Conservation (phyloP, 2,329 filamentous ascomycete genomes). For the Cladophialophora immunda region DNA sequence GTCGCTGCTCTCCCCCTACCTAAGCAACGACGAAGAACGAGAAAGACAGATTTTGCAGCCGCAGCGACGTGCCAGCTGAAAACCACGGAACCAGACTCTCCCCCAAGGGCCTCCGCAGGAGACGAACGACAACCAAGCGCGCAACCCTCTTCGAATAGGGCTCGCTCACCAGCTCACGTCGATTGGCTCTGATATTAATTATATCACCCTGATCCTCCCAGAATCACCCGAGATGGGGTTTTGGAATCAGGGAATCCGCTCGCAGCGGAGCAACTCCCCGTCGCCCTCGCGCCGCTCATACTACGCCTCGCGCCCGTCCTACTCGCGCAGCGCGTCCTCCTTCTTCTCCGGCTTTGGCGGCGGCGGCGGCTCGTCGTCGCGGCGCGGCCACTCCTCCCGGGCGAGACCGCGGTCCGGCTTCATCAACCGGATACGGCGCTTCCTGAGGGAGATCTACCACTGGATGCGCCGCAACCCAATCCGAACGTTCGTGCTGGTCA, state of each 20-base stretch:
- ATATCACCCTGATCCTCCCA: neutral
- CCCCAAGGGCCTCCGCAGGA: neutral
- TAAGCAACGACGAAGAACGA: neutral
- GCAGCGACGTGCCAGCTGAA: neutral
- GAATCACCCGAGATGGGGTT: slow-evolving; percentile 35
- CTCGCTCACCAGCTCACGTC: neutral
- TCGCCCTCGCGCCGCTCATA: slow-evolving; percentile 39
- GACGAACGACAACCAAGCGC: neutral
- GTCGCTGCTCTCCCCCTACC: neutral
- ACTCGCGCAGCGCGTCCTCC: slow-evolving; percentile 50
- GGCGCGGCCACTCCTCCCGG: slow-evolving; percentile 63
- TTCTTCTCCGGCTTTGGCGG: slow-evolving; percentile 36
- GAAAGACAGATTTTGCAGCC: neutral
- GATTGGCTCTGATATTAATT: neutral
- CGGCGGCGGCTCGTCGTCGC: slow-evolving; percentile 43
- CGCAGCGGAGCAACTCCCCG: slow-evolving; percentile 30
- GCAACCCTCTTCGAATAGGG: neutral
- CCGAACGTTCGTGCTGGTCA: slow-evolving; percentile 85
- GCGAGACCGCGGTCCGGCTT: slow-evolving; percentile 80
- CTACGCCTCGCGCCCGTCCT: slow-evolving; percentile 45
- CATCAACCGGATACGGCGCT: slow-evolving; percentile 76
- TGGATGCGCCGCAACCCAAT: slow-evolving; percentile 85
- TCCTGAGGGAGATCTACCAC: slow-evolving; percentile 80
- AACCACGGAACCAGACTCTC: too few species aligned
- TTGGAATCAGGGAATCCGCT: slow-evolving; percentile 40